Percentiles rank a stretch among this genome's conserved stretches.
These are phyloP conservation scores for Penicillium glabrum DNA, from an alignment of 2,329 filamentous ascomycete genomes.

Conservation along the genomic window DNA sequence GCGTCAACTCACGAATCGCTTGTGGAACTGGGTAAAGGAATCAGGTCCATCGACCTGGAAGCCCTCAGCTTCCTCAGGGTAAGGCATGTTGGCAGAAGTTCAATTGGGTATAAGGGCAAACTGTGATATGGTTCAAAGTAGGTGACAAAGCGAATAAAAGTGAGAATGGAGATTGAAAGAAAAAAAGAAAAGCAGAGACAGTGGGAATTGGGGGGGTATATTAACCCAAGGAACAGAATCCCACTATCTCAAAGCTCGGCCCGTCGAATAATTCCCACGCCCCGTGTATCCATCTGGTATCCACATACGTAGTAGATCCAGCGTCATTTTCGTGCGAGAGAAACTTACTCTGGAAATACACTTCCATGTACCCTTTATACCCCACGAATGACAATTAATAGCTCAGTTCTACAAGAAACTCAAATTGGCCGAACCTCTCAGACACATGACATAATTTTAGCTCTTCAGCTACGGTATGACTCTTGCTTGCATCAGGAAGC, in stretches of 20 bases:
- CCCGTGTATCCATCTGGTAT: neutral
- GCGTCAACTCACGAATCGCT: conserved; percentile 49
- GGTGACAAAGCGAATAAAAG: neutral
- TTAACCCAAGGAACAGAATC: neutral
- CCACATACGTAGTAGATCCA: neutral
- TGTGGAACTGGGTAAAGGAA: conserved; percentile 61
- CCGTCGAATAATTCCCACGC: neutral
- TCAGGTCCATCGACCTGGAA: conserved; percentile 63
- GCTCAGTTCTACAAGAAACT: neutral
- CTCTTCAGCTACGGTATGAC: neutral
- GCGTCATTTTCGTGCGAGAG: neutral
- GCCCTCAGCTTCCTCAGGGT: conserved; percentile 47
- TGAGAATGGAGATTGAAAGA: neutral
- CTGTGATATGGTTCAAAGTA: neutral
- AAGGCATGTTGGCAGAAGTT: conserved; percentile 38
- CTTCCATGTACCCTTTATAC: neutral
- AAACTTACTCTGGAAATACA: neutral
- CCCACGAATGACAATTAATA: neutral
- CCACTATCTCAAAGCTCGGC: neutral
- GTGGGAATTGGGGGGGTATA: neutral
- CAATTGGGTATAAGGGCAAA: conserved; percentile 2
- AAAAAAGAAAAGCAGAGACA: neutral
- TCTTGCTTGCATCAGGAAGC: neutral
- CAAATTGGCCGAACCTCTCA: neutral
- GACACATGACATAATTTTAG: neutral